Percentiles rank a stretch among this genome's conserved stretches.
Conservation (phyloP, 805 yeast species). For the Barnettozyma wickerhamii region DNA sequence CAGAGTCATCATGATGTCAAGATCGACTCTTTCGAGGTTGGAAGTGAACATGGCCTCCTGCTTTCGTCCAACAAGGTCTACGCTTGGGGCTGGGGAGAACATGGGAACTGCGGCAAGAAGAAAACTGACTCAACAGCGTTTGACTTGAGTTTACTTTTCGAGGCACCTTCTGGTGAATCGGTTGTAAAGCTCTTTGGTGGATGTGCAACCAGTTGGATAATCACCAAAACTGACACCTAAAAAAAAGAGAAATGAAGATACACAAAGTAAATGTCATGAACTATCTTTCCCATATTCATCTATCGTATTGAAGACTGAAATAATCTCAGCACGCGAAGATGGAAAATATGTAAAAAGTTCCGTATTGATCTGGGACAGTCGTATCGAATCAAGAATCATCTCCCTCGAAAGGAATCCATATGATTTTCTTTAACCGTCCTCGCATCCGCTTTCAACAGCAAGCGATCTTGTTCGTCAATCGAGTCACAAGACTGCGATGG, state of each 20-base stretch:
- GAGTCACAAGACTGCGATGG: conserved; percentile 1
- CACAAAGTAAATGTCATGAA: conserved; percentile 50
- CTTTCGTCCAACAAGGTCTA: conserved; percentile 32
- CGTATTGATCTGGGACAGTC: conserved; percentile 52
- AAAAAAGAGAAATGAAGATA: conserved; percentile 8
- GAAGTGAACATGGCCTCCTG: conserved; percentile 84
- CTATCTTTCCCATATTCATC: conserved; percentile 80
- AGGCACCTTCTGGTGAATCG: conserved; percentile 23
- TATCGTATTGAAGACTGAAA: conserved; percentile 31
- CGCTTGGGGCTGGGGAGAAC: conserved; percentile 99
- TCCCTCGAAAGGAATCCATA: conserved; percentile 6
- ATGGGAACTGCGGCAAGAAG: conserved; percentile 80
- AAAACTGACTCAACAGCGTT: conserved; percentile 22
- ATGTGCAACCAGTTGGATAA: conserved; percentile 67
- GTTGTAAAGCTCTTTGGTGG: conserved; percentile 48
- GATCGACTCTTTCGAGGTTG: conserved; percentile 38
- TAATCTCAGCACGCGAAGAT: conserved; percentile 40
- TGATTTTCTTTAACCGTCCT: conserved; percentile 18
- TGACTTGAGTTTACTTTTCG: conserved; percentile 35
- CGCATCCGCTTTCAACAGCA: neutral
- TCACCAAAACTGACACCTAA: conserved; percentile 16
- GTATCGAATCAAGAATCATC: conserved; percentile 44
- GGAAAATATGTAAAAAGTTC: conserved; percentile 79
- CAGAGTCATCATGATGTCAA: neutral
- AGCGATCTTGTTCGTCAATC: neutral